Percentiles rank a stretch among this genome's conserved stretches.
Evolutionary conservation across 768 basidiomycete species (phyloP).

Genomic region (Auricularia heimuer): DNA sequence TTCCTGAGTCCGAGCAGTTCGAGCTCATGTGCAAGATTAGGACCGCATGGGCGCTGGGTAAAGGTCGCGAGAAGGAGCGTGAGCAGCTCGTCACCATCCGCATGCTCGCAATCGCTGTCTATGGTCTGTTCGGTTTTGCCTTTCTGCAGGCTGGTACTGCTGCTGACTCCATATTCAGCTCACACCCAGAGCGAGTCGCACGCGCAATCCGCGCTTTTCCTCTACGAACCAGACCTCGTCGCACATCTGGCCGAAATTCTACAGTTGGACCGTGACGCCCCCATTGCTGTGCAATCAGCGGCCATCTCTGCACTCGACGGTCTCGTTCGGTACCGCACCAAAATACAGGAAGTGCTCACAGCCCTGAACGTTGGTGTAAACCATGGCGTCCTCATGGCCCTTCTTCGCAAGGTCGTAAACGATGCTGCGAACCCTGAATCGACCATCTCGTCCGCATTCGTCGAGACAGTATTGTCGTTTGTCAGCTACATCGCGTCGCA

Average conservation of each 20-base stretch:
- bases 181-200: constrained; percentile 76
- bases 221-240: constrained; percentile 92
- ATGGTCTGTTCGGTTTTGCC: constrained; percentile 24
- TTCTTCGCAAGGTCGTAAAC: constrained; percentile 70
- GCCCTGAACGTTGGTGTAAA: constrained; percentile 93
- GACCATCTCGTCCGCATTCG: constrained; percentile 58
- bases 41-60: constrained; percentile 57
- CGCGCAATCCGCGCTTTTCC: constrained; percentile 72
- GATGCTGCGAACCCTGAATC: constrained; percentile 62
- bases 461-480: constrained; percentile 79
- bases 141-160: not conserved
- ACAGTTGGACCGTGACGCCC: constrained; percentile 65
- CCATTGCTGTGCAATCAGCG: constrained; percentile 66
- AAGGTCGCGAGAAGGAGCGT: constrained; percentile 49
- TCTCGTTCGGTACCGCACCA: constrained; percentile 72
- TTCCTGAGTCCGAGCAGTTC: constrained; percentile 78
- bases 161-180: constrained; percentile 29
- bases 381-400: constrained; percentile 87
- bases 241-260: constrained; percentile 82
- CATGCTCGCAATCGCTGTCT: constrained; percentile 82
- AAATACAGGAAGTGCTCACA: constrained; percentile 77
- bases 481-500: constrained; percentile 81
- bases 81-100: constrained; percentile 74
- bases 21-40: constrained; percentile 83
- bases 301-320: constrained; percentile 88